These are phyloP conservation scores for Ocimum tenuiflorum DNA, from an alignment of 257 asterid genomes.

Conservation along the genomic window DNA sequence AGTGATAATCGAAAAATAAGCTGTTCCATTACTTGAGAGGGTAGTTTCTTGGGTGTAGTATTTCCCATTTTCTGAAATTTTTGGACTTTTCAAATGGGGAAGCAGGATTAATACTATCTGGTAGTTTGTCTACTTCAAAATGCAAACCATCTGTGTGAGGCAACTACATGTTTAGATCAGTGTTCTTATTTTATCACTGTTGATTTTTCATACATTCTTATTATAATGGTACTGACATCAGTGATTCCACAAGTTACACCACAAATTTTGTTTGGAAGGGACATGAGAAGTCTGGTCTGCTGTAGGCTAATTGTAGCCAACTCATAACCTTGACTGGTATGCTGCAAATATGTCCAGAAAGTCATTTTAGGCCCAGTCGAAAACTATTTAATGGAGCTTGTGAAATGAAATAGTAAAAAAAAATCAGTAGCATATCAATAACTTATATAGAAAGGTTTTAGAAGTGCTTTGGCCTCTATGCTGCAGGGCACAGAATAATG, in stretches of 20 bases:
- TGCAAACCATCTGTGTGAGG: background rate
- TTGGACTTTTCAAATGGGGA: background rate
- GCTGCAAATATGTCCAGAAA: background rate
- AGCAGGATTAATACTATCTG: background rate
- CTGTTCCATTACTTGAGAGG: background rate
- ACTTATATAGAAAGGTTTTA: background rate
- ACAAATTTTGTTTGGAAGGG: background rate
- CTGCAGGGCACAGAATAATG: background rate
- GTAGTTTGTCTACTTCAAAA: background rate
- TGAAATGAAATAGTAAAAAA: background rate
- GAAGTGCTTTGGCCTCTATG: background rate
- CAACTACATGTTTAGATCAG: background rate
- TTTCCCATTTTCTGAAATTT: background rate
- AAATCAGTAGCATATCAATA: background rate
- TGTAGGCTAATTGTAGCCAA: slow-evolving; percentile 2
- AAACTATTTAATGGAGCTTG: slow-evolving; percentile 8
- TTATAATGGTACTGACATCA: background rate
- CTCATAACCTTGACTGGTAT: background rate
- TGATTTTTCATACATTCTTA: background rate
- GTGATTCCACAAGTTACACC: background rate
- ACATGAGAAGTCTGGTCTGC: background rate
- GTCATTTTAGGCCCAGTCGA: background rate
- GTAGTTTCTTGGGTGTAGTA: background rate
- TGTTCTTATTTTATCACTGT: background rate
- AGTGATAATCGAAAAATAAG: background rate